Percentiles rank a stretch among this genome's conserved stretches.
phyloP scores from a whole-genome alignment of 2,329 filamentous ascomycete species.

The Xylaria sp. region DNA sequence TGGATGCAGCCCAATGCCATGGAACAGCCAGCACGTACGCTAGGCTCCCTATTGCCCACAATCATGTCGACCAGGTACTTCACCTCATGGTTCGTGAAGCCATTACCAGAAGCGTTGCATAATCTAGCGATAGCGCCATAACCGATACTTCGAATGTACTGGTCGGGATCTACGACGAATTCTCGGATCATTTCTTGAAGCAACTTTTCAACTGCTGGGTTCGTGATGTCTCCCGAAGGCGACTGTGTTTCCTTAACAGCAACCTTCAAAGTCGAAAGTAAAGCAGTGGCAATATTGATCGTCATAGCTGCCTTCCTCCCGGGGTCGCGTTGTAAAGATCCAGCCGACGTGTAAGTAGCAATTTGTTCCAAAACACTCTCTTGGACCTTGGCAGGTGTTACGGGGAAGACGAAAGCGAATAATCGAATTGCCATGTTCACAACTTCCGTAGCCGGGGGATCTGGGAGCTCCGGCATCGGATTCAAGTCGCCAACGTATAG shows the following conservation, averaged over 20 bases:
- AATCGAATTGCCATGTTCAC: slow-evolving; percentile 93
- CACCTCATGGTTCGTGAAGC: slow-evolving; percentile 87
- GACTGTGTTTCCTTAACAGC: slow-evolving; percentile 80
- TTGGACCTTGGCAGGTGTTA: slow-evolving; percentile 89
- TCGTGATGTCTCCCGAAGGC: slow-evolving; percentile 73
- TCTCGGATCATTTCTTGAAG: slow-evolving; percentile 75
- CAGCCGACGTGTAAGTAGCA: slow-evolving; percentile 83
- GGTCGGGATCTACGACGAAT: slow-evolving; percentile 83
- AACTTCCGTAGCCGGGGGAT: slow-evolving; percentile 89
- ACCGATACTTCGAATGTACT: slow-evolving; percentile 83
- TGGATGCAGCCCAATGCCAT: slow-evolving; percentile 93
- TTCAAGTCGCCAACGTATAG: slow-evolving; percentile 69
- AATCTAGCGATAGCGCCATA: slow-evolving; percentile 85
- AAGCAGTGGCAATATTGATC: slow-evolving; percentile 84
- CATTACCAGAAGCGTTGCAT: slow-evolving; percentile 82
- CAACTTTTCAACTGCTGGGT: slow-evolving; percentile 78
- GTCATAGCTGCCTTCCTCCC: slow-evolving; percentile 89
- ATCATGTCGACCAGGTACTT: slow-evolving; percentile 94
- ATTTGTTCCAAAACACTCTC: slow-evolving; percentile 96
- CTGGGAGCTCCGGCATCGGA: slow-evolving; percentile 59
- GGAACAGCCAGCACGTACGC: slow-evolving; percentile 90
- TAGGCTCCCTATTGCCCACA: slow-evolving; percentile 90
- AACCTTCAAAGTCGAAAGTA: slow-evolving; percentile 82
- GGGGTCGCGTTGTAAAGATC: slow-evolving; percentile 79
- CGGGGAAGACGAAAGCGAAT: slow-evolving; percentile 87